Evolutionary conservation across 768 basidiomycete species (phyloP).

Genomic region (Tricholoma matsutake): DNA sequence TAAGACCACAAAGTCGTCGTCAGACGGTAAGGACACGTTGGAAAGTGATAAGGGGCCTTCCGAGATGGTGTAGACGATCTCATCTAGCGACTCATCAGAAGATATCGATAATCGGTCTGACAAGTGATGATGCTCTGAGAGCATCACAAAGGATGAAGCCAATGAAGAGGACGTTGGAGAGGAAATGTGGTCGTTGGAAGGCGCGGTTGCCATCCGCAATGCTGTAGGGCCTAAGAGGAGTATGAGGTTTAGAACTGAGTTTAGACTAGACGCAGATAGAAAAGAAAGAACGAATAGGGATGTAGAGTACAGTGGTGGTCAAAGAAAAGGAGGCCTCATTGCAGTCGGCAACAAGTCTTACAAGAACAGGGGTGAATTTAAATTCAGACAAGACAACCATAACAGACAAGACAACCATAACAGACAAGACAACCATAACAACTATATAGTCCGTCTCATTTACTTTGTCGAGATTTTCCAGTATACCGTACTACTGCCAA

Average conservation of each 20-base stretch:
- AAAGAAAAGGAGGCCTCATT: neutral
- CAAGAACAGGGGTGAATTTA: neutral
- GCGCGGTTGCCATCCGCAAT: slow-evolving; percentile 2
- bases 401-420: neutral
- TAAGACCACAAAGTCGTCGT: slow-evolving; percentile 52
- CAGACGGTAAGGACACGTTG: slow-evolving; percentile 29
- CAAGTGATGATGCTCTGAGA: slow-evolving; percentile 4
- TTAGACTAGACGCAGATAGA: neutral
- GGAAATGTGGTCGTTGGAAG: slow-evolving; percentile 11
- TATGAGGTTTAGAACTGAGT: neutral
- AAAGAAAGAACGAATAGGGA: neutral
- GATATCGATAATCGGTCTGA: slow-evolving; percentile 6
- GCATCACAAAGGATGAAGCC: slow-evolving; percentile 24
- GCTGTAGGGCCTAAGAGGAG: neutral
- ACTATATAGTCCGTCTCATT: neutral
- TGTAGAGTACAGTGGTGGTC: neutral
- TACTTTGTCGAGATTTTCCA: slow-evolving; percentile 50
- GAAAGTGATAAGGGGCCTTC: slow-evolving; percentile 29
- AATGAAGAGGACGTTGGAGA: slow-evolving; percentile 21
- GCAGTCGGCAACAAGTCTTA: neutral
- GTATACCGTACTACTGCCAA: slow-evolving; percentile 62
- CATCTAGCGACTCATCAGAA: slow-evolving; percentile 47
- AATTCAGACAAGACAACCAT: neutral
- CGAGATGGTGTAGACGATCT: slow-evolving; percentile 51
- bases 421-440: neutral